A percentile compares a stretch with the other conserved stretches of the same genome.
phyloP scores from a whole-genome alignment of 2,329 filamentous ascomycete genomes.

The Talaromyces marneffei region DNA sequence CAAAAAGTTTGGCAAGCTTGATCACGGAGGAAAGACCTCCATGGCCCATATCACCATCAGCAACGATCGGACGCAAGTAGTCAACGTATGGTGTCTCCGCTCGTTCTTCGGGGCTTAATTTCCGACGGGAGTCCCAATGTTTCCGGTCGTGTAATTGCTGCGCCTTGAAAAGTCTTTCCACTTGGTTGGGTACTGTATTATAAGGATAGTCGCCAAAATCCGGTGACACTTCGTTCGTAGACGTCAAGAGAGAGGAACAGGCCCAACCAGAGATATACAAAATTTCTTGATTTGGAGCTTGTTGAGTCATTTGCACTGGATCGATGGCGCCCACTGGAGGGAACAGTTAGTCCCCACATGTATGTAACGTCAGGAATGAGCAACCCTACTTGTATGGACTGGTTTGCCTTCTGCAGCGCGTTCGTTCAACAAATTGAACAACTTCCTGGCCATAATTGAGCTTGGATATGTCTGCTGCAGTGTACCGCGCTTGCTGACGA shows the following conservation, averaged over 20 bases:
- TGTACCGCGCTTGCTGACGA: conserved; percentile 87
- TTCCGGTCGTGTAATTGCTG: conserved; percentile 96
- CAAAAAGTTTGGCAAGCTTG: conserved; percentile 95
- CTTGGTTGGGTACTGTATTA: conserved; percentile 97
- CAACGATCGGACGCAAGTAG: conserved; percentile 90
- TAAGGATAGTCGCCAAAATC: conserved; percentile 99
- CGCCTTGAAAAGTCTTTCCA: conserved; percentile 91
- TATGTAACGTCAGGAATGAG: neutral
- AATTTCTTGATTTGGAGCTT: conserved; percentile 91
- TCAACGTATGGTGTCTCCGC: conserved; percentile 75
- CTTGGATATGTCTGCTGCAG: conserved; percentile 84
- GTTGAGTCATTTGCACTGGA: conserved; percentile 98
- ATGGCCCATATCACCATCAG: conserved; percentile 93
- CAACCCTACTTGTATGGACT: conserved; percentile 74
- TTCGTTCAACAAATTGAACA: conserved; percentile 83
- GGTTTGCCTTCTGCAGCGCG: conserved; percentile 72
- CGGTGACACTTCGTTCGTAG: conserved; percentile 93
- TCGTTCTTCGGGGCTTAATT: conserved; percentile 68
- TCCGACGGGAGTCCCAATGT: conserved; percentile 80
- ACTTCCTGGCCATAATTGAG: conserved; percentile 88
- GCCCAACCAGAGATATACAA: conserved; percentile 97
- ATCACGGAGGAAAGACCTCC: conserved; percentile 87
- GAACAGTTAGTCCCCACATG: conserved; percentile 3
- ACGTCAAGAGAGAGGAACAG: conserved; percentile 85
- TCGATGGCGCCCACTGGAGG: conserved; percentile 86